Conservation (phyloP, 371 early-diverging fungal genomes). For the Mortierella sp. region DNA sequence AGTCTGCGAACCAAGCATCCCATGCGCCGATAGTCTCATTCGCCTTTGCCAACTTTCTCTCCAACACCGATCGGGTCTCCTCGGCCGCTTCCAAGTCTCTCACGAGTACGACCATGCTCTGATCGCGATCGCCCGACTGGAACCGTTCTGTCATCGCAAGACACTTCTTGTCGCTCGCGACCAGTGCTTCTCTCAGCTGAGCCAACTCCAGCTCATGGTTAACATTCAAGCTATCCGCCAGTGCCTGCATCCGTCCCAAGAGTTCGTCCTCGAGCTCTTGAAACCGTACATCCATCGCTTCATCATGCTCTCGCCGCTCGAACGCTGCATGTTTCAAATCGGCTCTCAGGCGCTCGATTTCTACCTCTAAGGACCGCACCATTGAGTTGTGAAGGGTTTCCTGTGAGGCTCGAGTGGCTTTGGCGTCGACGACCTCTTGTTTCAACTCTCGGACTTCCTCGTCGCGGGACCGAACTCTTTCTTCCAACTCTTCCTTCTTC, state of each 20-base stretch:
- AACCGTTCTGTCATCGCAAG: not conserved
- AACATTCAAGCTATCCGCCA: not conserved
- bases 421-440: not conserved
- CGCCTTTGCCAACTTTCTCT: slow-evolving; percentile 13
- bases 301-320: not conserved
- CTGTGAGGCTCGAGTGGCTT: not conserved
- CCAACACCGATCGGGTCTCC: not conserved
- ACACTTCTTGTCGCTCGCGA: not conserved
- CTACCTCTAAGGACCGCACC: not conserved
- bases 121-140: not conserved
- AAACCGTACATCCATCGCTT: not conserved
- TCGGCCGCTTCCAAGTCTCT: slow-evolving; percentile 10
- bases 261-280: not conserved
- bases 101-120: not conserved
- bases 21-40: slow-evolving; percentile 11
- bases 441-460: not conserved
- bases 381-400: not conserved
- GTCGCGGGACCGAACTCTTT: not conserved
- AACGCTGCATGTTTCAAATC: not conserved
- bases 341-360: not conserved
- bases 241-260: not conserved
- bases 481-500: not conserved
- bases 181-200: not conserved
- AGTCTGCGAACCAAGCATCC: slow-evolving; percentile 13
- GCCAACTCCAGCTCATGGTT: not conserved